Evolutionary conservation across 257 asterid genomes (phyloP), one percentile per base, ranked within the genome.

Genomic region (Plectranthus barbatus): DNA sequence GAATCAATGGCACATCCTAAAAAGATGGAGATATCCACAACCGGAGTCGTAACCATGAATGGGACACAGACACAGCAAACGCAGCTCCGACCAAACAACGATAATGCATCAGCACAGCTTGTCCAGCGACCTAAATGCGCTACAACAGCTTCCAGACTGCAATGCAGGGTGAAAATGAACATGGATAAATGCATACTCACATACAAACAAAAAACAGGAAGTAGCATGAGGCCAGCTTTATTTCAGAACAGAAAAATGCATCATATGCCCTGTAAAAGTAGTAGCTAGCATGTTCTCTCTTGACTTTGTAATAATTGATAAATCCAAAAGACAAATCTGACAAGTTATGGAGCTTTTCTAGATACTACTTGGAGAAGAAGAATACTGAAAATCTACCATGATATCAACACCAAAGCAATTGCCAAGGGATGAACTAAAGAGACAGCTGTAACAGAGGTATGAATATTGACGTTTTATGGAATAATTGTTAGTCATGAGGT

Each of bases 71-170:
- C 48, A 21, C 21, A 9, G 29, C 60, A 45, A 20, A 44, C 5
- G 62, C 77, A 53, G 59, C 78, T 45, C 45, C 54, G 21, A 50
- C 24, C 29, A 62, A 67, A 52, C 64, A 59, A 50, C 69, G 26
- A 51, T 39, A 19, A 24, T 17, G 75, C 76, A 69, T 76, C 75
- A 26, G 15, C 46, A 44, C 72, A 15, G 18, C 14, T 4, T 15
- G 14, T 20, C 34, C 53, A 12, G 14, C 9, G 40, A 6, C 52
- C 48, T 34, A 41, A 66, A 20, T 41, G 26, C 72, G 66, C 61
- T 36, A 80, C 39, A 71, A 68, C 67, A 80, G 67, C 82, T 80
- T 77, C 85, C 82, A 77, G 2, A 80, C 85, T 80, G 78, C 80
- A 71, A 61, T n/a, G 12, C 64, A 36, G 49, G 0, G 37, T 17